These are phyloP conservation scores for Phyllosticta ampelicida DNA, from an alignment of 2,329 filamentous ascomycete species.

Conservation along the genomic window DNA sequence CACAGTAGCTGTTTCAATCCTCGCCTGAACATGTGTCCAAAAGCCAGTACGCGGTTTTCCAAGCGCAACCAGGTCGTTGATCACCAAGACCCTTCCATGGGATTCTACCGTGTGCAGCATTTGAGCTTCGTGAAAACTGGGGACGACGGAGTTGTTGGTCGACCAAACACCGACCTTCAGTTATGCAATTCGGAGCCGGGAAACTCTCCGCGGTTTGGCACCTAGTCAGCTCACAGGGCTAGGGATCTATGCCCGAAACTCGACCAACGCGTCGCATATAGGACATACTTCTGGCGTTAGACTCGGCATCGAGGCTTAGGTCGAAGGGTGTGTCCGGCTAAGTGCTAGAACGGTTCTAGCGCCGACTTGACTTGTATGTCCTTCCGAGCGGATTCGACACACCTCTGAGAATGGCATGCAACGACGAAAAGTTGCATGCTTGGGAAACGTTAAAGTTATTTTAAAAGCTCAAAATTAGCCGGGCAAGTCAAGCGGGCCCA, in stretches of 20 bases:
- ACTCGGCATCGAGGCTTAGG: not conserved
- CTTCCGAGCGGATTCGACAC: not conserved
- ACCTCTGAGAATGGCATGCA: too few species aligned
- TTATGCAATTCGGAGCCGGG: not conserved
- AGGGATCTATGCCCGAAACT: not conserved
- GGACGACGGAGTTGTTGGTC: not conserved
- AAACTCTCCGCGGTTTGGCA: not conserved
- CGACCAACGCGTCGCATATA: not conserved
- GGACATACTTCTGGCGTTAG: not conserved
- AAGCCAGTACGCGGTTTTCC: not conserved
- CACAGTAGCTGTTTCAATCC: not conserved
- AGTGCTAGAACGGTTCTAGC: not conserved
- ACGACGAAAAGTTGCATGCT: not conserved
- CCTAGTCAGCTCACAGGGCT: not conserved
- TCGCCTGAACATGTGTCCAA: not conserved
- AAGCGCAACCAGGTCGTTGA: not conserved
- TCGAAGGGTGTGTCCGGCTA: not conserved
- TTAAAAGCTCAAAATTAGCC: not conserved
- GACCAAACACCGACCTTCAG: not conserved
- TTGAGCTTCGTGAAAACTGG: not conserved
- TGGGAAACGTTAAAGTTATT: not conserved
- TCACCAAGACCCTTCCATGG: not conserved
- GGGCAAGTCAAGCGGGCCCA: not conserved
- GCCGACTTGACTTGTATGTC: not conserved
- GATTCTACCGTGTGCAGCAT: not conserved